Evolutionary conservation across 2,329 filamentous ascomycete genomes (phyloP), one percentile per base, ranked within the genome.

Genomic region (Alternaria arbusti): DNA sequence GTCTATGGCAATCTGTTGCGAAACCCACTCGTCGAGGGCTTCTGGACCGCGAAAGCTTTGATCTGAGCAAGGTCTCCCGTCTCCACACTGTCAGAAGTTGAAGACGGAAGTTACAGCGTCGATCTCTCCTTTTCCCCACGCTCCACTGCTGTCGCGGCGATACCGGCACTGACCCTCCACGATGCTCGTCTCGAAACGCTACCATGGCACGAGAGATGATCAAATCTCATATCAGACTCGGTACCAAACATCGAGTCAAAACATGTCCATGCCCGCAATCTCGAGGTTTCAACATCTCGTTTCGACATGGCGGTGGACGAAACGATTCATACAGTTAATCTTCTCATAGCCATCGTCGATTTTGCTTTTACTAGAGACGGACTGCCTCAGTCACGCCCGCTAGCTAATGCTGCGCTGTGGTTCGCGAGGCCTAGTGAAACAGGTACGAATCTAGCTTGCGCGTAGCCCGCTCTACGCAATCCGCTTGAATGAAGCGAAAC

Each of bases 101-200:
- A 68, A 61, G 26, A 45, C 51, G 63, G 59, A 43, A 65, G 58
- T 64, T 52, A 51, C 65, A 59, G 44, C 61, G 71, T 63, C 61
- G 67, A 71, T 70, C 67, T 61, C 59, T 59, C 57, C 46, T 40
- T 32, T 63, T 60, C 64, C 64, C 65, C 70, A 67, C 55, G 54
- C 59, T 65, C 60, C 57, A 61, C 49, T 47, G 20, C 49, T 26
- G 57, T 45, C 30, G 23, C 28, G 54, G 62, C 56, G 56, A 57
- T 56, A 54, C 44, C 47, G 55, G 55, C 40, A 22, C 22, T 26
- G 30, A 46, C 44, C 45, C 36, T 40, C 30, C 44, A 49, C 49
- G 47, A 45, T 47, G 51, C 49, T 57, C 43, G 56, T 63, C 61
- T 66, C 58, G 63, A 68, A 65, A 68, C 65, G 57, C 17, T 54